These are phyloP conservation scores for Claviceps pusilla DNA, from an alignment of 2,329 filamentous ascomycete genomes.

Conservation along the genomic window DNA sequence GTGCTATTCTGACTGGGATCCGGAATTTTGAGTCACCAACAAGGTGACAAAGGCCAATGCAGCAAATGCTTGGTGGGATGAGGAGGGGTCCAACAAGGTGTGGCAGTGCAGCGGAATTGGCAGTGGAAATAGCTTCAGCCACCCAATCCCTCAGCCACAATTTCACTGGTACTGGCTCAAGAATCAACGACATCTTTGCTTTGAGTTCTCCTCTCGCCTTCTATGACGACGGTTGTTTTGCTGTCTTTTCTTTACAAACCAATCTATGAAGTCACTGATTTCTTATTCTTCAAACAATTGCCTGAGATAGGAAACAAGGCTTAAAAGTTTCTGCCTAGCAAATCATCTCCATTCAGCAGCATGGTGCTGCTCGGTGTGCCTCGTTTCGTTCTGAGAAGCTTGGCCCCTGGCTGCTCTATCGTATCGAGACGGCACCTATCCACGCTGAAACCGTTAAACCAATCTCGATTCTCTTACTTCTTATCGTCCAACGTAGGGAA, in stretches of 20 bases:
- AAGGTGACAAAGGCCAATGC: background rate
- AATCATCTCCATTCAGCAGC: background rate
- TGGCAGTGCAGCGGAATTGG: slow-evolving; percentile 8
- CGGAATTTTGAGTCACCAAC: slow-evolving; percentile 10
- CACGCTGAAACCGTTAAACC: slow-evolving; percentile 4
- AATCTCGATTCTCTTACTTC: slow-evolving; percentile 12
- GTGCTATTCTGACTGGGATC: background rate
- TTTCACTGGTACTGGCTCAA: background rate
- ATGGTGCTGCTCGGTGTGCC: slow-evolving; percentile 11
- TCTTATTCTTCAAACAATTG: background rate
- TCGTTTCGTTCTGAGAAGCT: slow-evolving; percentile 9
- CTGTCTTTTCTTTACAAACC: background rate
- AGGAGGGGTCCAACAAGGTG: slow-evolving; percentile 6
- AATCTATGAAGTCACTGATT: background rate
- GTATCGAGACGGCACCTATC: slow-evolving; percentile 6
- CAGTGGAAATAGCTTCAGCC: slow-evolving; percentile 4
- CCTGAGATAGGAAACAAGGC: background rate
- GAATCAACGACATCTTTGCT: background rate
- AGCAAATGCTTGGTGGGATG: slow-evolving; percentile 7
- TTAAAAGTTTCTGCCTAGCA: background rate
- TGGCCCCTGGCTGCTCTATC: background rate
- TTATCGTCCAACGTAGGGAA: slow-evolving; percentile 6
- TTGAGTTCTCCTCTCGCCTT: background rate
- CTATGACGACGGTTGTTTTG: background rate
- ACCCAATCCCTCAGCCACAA: background rate